Conservation (phyloP, 225 moss, liverwort and hornwort species). For the Takakia lepidozioides region DNA sequence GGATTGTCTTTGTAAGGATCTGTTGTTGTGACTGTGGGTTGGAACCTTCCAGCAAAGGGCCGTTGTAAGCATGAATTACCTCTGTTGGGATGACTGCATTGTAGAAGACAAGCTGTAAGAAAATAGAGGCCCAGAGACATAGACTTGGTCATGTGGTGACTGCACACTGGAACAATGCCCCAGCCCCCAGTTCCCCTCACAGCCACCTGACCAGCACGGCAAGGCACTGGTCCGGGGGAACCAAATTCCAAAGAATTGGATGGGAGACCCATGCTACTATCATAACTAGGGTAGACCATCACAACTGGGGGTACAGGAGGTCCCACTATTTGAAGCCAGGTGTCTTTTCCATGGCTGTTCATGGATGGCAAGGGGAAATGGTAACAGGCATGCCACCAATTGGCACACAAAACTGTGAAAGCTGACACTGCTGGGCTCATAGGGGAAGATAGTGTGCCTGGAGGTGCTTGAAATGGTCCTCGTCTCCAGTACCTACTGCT, state of each 20-base stretch:
- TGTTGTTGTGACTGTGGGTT: no score
- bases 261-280: neutral
- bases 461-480: slow-evolving; percentile 2
- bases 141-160: slow-evolving; percentile 8
- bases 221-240: neutral
- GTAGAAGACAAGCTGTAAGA: slow-evolving; percentile 5
- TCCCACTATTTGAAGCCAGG: no score
- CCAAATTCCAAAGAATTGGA: slow-evolving; percentile 11
- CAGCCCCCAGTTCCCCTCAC: neutral
- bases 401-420: no score
- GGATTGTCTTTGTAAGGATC: no score
- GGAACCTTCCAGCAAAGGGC: no score
- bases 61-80: no score
- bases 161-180: slow-evolving; percentile 8
- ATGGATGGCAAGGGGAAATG: no score
- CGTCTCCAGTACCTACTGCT: slow-evolving; percentile 11
- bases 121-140: slow-evolving; percentile 2
- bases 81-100: no score
- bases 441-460: slow-evolving; percentile 10
- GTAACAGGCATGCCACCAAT: no score
- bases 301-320: neutral
- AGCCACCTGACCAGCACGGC: slow-evolving; percentile 1
- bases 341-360: no score
- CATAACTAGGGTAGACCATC: neutral
- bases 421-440: slow-evolving; percentile 9